A percentile compares a stretch with the other conserved stretches of the same genome.
These are phyloP conservation scores for Coemansia sp. DNA, from an alignment of 192 early-diverging fungal species.

Conservation along the genomic window DNA sequence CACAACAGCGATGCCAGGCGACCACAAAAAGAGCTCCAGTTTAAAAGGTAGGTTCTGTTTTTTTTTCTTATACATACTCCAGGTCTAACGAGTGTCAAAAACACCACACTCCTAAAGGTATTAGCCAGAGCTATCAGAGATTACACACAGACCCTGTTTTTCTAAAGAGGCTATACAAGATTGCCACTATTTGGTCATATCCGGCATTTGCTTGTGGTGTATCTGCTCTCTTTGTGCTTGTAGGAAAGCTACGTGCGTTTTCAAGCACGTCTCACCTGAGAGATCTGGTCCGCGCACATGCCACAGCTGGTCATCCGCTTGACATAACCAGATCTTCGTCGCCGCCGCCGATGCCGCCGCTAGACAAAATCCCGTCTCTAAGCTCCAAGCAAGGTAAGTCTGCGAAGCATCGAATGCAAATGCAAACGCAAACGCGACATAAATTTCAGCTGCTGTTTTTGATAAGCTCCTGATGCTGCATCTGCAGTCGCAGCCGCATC, in stretches of 20 bases:
- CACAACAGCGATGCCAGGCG: conserved; percentile 4
- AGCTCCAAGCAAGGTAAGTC: conserved; percentile 30
- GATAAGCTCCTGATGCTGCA: neutral
- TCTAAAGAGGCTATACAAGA: neutral
- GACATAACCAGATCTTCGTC: conserved; percentile 23
- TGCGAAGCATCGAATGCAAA: neutral
- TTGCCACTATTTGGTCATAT: neutral
- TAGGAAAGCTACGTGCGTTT: conserved; percentile 55
- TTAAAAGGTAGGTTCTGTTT: conserved; percentile 4
- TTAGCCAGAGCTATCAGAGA: too few species aligned
- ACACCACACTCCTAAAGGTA: too few species aligned
- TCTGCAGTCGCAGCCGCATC: neutral
- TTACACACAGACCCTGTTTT: neutral
- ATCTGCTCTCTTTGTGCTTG: neutral
- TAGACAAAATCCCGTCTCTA: conserved; percentile 28
- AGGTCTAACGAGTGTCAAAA: too few species aligned
- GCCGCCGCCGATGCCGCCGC: conserved; percentile 41
- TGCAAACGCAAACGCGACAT: too few species aligned
- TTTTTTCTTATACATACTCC: neutral
- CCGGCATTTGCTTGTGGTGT: neutral
- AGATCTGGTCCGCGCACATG: conserved; percentile 44
- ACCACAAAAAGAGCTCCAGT: conserved; percentile 5
- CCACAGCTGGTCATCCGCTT: conserved; percentile 10
- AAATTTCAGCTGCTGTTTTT: neutral
- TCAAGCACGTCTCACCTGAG: conserved; percentile 53